A percentile compares a stretch with the other conserved stretches of the same genome.
Conservation (phyloP, 805 yeast species). For the Candida chilensis region DNA sequence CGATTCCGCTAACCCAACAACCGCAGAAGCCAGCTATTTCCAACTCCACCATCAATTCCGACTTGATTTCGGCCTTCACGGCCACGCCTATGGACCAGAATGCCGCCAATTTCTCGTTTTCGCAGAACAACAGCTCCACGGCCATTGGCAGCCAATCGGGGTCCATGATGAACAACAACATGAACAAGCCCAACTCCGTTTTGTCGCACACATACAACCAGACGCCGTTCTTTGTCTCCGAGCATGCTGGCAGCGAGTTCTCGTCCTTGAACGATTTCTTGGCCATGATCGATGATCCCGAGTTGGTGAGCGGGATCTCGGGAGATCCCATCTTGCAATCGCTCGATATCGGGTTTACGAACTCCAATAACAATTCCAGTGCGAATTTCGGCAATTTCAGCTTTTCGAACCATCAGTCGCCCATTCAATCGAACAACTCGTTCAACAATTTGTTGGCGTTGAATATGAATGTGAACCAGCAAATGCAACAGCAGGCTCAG, state of each 20-base stretch:
- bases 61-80: background rate
- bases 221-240: constrained; percentile 78
- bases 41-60: constrained; percentile 3
- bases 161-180: background rate
- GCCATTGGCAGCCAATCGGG: background rate
- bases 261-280: constrained; percentile 83
- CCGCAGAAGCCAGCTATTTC: constrained; percentile 2
- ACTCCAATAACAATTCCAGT: constrained; percentile 2
- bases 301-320: constrained; percentile 37
- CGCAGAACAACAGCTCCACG: background rate
- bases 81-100: background rate
- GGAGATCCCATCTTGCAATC: constrained; percentile 10
- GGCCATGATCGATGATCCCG: constrained; percentile 85
- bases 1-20: constrained; percentile 1
- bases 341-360: background rate
- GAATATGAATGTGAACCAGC: background rate
- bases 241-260: constrained; percentile 89
- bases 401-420: constrained; percentile 1
- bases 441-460: background rate
- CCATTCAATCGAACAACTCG: background rate
- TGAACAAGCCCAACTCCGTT: background rate
- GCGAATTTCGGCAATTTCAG: constrained; percentile 2
- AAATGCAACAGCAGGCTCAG: too few relatives aligned
- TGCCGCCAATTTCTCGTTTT: background rate
- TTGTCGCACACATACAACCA: constrained; percentile 24